Evolutionary conservation across 208 protist genomes (phyloP), one percentile per base, ranked within the genome.

Genomic region (Herpetomonas samuelpessoai): DNA sequence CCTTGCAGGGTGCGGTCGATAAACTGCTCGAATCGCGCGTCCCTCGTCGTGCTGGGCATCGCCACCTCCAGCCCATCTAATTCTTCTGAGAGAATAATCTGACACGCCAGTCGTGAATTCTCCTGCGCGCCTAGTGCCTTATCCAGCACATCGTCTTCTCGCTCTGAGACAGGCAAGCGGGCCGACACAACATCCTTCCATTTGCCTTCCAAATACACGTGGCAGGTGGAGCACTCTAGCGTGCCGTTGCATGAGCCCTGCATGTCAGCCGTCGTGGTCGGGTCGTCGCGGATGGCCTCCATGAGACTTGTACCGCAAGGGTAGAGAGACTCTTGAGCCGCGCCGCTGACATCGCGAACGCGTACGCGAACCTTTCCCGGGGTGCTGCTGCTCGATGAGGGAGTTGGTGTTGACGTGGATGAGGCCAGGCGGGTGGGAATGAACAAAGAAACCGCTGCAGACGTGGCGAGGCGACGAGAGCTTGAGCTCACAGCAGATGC

Each of bases 151-250:
- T 88, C 83, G 38, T 66, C 53, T 51, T 88, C 81, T 0, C 91
- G 81, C 27, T 97, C 95, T 2, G 62, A 57, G 14, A 83, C 44
- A 28, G 79, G 76, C 16, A 62, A 75, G 10, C 97, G 65, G n/a
- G 74, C 77, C 48, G 93, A 74, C 50, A 78, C 93, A 26, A 49
- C 18, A 54, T 79, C 69, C 58, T 62, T 58, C 18, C 62, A 58
- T 1, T 58, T 45, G 25, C 39, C 58, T 14, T 48, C 64, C 18
- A 98, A 44, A 35, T 96, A 85, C 12, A 98, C 88, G 51, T 98
- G 96, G 62, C 96, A 98, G 18, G 96, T 98, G 30, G 81, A 93
- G 62, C 97, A 98, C 57, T 91, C 91, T 29, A 91, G 76, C 25
- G 81, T 92, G n/a, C 81, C 83, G 21, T 97, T 84, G 57, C 93